Base-by-base conservation (phyloP, 2,329 filamentous ascomycete genomes). In the Colletotrichum agaves region DNA sequence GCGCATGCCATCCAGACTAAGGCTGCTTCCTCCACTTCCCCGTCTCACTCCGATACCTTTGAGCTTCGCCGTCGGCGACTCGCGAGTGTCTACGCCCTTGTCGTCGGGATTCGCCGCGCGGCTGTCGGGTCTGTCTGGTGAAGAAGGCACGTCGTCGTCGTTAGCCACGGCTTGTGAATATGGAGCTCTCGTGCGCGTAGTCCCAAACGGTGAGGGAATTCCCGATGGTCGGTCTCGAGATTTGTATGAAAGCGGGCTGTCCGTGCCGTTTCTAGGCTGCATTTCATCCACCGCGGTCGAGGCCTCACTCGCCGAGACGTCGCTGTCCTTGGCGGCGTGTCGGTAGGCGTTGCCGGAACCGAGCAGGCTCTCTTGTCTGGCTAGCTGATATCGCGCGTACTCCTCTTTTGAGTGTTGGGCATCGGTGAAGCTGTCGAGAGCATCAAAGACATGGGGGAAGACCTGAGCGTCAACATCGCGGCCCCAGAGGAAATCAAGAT, bases 401-500 rank as follows among this genome's bases (percentile, higher is more conserved):
- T 91, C 87, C 73, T 88, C 87, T 64, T 85, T 81, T 2, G 84
- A 83, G 73, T 90, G 87, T 53, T 85, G 83, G 0, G 87, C 82
- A 46, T 84, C 82, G 2, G 85, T 87, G 75, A 91, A 93, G 72
- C 85, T 90, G 67, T 97, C 89, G 10, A 99, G 83, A 0, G 96
- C 94, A 73, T 97, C 91, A 71, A 97, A 94, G 2, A 99, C 93
- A 76, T 97, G 93, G 15, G 90, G 92, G 75, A 98, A 98, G 3
- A 98, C 95, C 59, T 94, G 88, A 1, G 85, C 83, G 72, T 97
- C 87, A 6, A 97, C 92, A 74, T 98, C 94, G 41, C 88, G 85
- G 0, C 93, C 96, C 96, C 96, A 99, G 1, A 99, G 84, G 74
- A 99, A 97, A 78, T 99, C 96, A 23, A 99, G 87, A 78, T 99